Percentiles rank a stretch among this genome's conserved stretches.
Conservation (phyloP, 2,329 filamentous ascomycete genomes). For the Arachnopeziza araneosa region DNA sequence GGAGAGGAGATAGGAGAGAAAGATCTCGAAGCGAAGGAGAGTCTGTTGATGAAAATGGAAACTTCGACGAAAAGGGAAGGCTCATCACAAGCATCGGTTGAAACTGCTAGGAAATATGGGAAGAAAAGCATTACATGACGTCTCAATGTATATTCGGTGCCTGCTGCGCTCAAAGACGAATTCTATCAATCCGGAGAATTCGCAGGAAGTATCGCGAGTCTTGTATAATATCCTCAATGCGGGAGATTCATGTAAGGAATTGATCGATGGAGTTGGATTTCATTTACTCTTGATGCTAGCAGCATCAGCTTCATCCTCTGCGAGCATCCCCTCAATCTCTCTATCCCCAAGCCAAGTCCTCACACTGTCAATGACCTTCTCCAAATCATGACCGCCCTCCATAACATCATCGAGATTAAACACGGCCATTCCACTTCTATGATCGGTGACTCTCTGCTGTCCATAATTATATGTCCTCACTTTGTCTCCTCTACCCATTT, state of each 20-base stretch:
- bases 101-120: too few relatives aligned
- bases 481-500: constrained; percentile 88
- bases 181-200: neutral
- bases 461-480: constrained; percentile 71
- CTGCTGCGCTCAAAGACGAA: neutral
- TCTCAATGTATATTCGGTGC: too few relatives aligned
- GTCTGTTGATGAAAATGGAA: too few relatives aligned
- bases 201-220: neutral
- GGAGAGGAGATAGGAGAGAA: too few relatives aligned
- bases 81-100: too few relatives aligned
- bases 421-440: constrained; percentile 60
- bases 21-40: too few relatives aligned
- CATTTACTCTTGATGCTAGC: constrained; percentile 13
- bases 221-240: neutral
- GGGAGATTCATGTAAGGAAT: neutral
- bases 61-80: too few relatives aligned
- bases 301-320: constrained; percentile 38
- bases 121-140: too few relatives aligned
- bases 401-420: constrained; percentile 62
- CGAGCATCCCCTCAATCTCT: constrained; percentile 56
- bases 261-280: neutral
- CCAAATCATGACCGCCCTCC: constrained; percentile 56
- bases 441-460: constrained; percentile 68
- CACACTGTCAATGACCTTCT: constrained; percentile 64
- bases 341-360: constrained; percentile 59